phyloP scores from a whole-genome alignment of 176 grass and related monocot genomes.

The Bonia amplexicaulis region DNA sequence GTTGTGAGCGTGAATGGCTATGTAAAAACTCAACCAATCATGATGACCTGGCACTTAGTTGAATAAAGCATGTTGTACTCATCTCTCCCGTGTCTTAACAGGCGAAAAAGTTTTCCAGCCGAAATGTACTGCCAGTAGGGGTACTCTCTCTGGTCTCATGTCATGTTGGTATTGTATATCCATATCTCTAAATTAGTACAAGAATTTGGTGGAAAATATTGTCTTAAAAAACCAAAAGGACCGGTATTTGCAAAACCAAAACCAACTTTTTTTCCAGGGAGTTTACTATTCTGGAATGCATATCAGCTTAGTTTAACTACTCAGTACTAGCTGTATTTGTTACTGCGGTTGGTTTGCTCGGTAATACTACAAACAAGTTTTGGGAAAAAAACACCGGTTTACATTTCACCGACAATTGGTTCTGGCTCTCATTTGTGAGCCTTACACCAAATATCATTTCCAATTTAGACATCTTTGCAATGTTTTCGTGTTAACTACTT shows the following conservation, averaged over 20 bases:
- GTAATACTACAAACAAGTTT: not conserved
- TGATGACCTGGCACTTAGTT: conserved; percentile 25
- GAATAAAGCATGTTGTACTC: conserved; percentile 32
- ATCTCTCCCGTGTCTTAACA: not conserved
- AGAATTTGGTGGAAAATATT: not conserved
- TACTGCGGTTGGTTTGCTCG: not conserved
- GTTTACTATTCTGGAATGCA: not conserved
- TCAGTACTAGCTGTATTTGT: not conserved
- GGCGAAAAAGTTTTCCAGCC: not conserved
- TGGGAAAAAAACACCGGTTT: not conserved
- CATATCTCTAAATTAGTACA: not conserved
- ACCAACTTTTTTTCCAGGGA: not conserved
- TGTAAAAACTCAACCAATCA: conserved; percentile 43
- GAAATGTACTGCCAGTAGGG: not conserved
- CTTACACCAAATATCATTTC: not conserved
- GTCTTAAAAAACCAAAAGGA: not conserved
- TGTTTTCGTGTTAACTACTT: not conserved
- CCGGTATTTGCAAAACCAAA: not conserved
- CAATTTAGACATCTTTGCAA: not conserved
- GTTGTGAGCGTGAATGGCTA: conserved; percentile 24
- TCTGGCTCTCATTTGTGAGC: not conserved
- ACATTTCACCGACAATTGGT: not conserved
- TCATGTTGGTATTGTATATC: not conserved
- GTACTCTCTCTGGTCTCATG: not conserved
- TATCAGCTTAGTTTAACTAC: not conserved